These are phyloP conservation scores for Colletotrichum echinochloae DNA, from an alignment of 2,329 filamentous ascomycete genomes.

Conservation along the genomic window DNA sequence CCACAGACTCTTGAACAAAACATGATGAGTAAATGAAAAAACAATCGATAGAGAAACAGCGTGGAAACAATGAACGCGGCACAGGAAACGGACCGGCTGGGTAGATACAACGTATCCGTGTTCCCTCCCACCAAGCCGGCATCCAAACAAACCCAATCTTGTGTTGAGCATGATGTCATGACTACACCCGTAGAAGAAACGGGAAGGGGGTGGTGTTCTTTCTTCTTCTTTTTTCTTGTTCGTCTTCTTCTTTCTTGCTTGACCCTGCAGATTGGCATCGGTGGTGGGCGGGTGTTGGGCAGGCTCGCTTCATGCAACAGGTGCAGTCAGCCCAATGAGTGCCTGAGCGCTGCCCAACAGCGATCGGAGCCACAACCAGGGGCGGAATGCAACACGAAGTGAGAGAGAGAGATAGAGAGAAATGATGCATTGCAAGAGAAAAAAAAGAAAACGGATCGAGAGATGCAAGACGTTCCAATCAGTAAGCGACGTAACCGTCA, in stretches of 20 bases:
- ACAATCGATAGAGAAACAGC: not conserved
- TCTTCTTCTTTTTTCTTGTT: conserved; percentile 8
- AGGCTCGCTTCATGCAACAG: conserved; percentile 27
- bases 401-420: not conserved
- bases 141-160: conserved; percentile 3
- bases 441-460: not conserved
- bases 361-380: conserved; percentile 18
- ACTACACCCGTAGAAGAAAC: not conserved
- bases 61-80: conserved; percentile 1
- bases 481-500: conserved; percentile 29
- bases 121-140: conserved; percentile 25
- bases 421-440: no score
- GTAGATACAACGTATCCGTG: conserved; percentile 2
- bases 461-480: conserved; percentile 21
- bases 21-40: not conserved
- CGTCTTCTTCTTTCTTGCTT: conserved; percentile 17
- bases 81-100: not conserved
- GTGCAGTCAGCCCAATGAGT: conserved; percentile 30
- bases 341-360: conserved; percentile 31
- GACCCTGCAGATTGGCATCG: conserved; percentile 18
- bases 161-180: conserved; percentile 30
- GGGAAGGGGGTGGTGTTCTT: no score
- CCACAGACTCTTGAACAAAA: conserved; percentile 18
- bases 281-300: conserved; percentile 30
- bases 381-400: conserved; percentile 18